phyloP scores from a whole-genome alignment of 352 stramenopile species.

The Pythium sukuiense region DNA sequence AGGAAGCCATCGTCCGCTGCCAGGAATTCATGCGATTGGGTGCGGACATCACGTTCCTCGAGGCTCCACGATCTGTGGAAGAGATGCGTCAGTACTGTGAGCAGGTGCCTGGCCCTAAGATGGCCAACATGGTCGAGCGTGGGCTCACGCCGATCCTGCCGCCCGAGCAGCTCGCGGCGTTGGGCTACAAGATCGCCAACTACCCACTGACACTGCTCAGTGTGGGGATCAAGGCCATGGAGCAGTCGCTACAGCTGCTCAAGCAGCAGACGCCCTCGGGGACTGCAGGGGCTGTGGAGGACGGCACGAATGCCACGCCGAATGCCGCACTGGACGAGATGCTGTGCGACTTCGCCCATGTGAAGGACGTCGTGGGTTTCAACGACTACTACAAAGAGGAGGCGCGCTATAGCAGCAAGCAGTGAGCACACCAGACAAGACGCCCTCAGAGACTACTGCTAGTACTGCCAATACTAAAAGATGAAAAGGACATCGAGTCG shows the following conservation, averaged over 20 bases:
- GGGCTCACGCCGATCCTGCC: slow-evolving; percentile 92
- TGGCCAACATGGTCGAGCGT: slow-evolving; percentile 95
- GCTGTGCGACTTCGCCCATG: slow-evolving; percentile 87
- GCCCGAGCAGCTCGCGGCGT: slow-evolving; percentile 80
- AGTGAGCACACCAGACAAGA: too few relatives aligned
- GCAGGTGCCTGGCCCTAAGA: slow-evolving; percentile 89
- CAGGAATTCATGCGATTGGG: slow-evolving; percentile 89
- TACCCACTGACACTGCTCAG: slow-evolving; percentile 95
- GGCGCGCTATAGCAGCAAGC: slow-evolving; percentile 33
- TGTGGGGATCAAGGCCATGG: slow-evolving; percentile 92
- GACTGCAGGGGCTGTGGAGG: slow-evolving; percentile 21
- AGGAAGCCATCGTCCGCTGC: slow-evolving; percentile 93
- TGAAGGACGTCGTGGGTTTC: slow-evolving; percentile 94
- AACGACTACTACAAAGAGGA: slow-evolving; percentile 91
- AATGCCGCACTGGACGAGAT: slow-evolving; percentile 72
- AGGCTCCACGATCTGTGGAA: slow-evolving; percentile 87
- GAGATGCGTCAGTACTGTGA: slow-evolving; percentile 93
- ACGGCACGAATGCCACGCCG: slow-evolving; percentile 34
- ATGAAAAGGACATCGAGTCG: too few relatives aligned
- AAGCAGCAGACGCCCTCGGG: slow-evolving; percentile 42
- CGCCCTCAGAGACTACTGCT: too few relatives aligned
- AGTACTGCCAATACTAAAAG: too few relatives aligned
- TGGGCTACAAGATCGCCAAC: slow-evolving; percentile 93
- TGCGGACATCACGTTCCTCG: slow-evolving; percentile 95
- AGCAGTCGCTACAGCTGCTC: slow-evolving; percentile 83